Base-by-base conservation (phyloP, 108 stramenopile genomes). In the Stephanodiscus minutulus region DNA sequence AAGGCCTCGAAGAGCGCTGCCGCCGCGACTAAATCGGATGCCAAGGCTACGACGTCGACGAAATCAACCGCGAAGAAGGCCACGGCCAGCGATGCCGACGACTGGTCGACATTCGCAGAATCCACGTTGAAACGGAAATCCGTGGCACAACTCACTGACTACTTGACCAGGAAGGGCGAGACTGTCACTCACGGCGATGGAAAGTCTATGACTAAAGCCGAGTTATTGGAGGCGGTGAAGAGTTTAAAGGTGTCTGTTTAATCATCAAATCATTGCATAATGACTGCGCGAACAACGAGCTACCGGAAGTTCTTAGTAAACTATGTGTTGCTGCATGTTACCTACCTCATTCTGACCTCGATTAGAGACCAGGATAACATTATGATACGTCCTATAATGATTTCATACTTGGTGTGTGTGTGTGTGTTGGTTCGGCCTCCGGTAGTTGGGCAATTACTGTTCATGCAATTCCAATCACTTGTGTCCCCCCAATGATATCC, bases 111-210 rank as follows among this genome's bases (percentile, higher is more conserved):
- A 39, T 72, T 78, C 49, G 64, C 77, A 5, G 77, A 78, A 24
- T 64, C 77, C 22, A 72, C 77, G 28, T 60, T 78, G 59, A 78
- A 78, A 41, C 64, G 70, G 31, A 78, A 78, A 67, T 70, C 77
- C 41, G 69, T 78, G 10, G 70, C 65, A 78, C 64, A 78, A 33
- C 64, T 78, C 58, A 61, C 77, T 50, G 70, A 64, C 37, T 78
- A 78, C 67, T 70, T 78, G 20, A 65, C 65, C 18, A 70, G 66
- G 35, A 78, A 74, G 73, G 73, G 73, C 50, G 73, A 61, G 9
- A 13, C 55, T 27, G 66, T 74, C 25, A 61, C 60, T 39, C 59
- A 74, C 36, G 37, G 52, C 36, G 56, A 65, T 12, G 70, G 70
- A 55, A 78, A 78, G 65, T 49, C 70, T 3, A 67, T 66, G 49